These are phyloP conservation scores for Phytopythium helicoides DNA, from an alignment of 352 stramenopile species.

Conservation along the genomic window DNA sequence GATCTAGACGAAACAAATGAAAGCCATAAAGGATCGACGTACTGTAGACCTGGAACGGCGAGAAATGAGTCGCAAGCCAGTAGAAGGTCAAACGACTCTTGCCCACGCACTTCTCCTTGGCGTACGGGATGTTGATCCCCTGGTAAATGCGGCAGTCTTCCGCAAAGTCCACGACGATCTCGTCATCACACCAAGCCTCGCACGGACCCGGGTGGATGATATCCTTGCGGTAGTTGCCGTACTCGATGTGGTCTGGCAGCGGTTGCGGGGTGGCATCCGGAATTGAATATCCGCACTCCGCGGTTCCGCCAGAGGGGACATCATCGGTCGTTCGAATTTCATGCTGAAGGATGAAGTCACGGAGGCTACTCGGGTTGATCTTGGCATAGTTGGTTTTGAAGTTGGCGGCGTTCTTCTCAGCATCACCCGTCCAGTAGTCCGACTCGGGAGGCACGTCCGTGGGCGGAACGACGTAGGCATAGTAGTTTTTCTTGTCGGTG, in stretches of 20 bases:
- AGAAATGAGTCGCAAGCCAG: conserved; percentile 25
- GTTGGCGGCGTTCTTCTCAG: conserved; percentile 15
- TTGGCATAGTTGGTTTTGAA: conserved; percentile 12
- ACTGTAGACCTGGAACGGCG: conserved; percentile 13
- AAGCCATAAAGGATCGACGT: not conserved
- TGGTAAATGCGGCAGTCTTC: conserved; percentile 31
- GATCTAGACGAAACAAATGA: not conserved
- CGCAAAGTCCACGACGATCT: conserved; percentile 34
- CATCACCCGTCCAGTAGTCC: conserved; percentile 16
- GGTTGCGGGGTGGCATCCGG: conserved; percentile 15
- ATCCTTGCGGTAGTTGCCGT: conserved; percentile 22
- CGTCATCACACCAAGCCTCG: conserved; percentile 43
- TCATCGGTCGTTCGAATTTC: not conserved
- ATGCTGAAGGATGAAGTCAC: conserved; percentile 11
- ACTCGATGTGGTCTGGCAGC: conserved; percentile 27
- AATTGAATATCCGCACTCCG: conserved; percentile 28
- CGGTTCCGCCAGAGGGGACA: conserved; percentile 7
- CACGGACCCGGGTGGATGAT: conserved; percentile 41
- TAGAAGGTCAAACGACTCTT: conserved; percentile 36
- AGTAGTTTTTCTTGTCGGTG: conserved; percentile 21
- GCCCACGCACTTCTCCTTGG: conserved; percentile 21
- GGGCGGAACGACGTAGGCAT: conserved; percentile 11
- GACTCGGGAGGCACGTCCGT: conserved; percentile 13
- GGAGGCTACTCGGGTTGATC: conserved; percentile 9
- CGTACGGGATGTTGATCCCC: conserved; percentile 26